A percentile compares a stretch with the other conserved stretches of the same genome.
Evolutionary conservation across 192 early-diverging fungal species (phyloP).

Genomic region (Phlyctochytrium arcticum): DNA sequence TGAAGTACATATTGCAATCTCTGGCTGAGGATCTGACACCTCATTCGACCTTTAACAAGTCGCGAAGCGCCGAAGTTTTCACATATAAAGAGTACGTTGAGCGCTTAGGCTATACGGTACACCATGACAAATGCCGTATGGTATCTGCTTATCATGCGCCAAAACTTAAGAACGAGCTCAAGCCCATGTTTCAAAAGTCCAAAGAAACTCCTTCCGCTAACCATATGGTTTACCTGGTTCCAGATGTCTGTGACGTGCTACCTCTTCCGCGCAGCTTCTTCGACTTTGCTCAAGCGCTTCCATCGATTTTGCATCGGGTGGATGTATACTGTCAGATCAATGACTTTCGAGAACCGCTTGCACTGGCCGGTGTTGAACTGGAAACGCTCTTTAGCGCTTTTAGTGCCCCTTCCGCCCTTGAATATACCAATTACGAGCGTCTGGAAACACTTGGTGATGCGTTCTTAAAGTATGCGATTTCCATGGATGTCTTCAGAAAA

Average conservation of each 20-base stretch:
- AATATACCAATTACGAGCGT: slow-evolving; percentile 79
- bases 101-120: slow-evolving; percentile 29
- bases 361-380: slow-evolving; percentile 12
- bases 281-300: slow-evolving; percentile 22
- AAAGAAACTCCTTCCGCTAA: background rate
- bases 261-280: slow-evolving; percentile 29
- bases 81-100: slow-evolving; percentile 29
- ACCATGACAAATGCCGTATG: slow-evolving; percentile 22
- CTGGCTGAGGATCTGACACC: slow-evolving; percentile 8
- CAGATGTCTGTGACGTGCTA: slow-evolving; percentile 31
- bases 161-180: background rate
- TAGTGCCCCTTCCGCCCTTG: slow-evolving; percentile 63
- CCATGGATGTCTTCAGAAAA: slow-evolving; percentile 63
- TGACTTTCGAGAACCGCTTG: slow-evolving; percentile 17
- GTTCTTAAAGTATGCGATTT: slow-evolving; percentile 73
- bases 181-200: background rate
- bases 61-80: background rate
- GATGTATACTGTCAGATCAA: slow-evolving; percentile 25
- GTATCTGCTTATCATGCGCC: slow-evolving; percentile 27
- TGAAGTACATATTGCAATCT: slow-evolving; percentile 20
- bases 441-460: slow-evolving; percentile 86
- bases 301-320: slow-evolving; percentile 35
- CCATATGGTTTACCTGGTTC: slow-evolving; percentile 19
- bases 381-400: slow-evolving; percentile 54
- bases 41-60: slow-evolving; percentile 10